Base-by-base conservation (phyloP, 805 yeast species). In the Ogataea glucozyma region DNA sequence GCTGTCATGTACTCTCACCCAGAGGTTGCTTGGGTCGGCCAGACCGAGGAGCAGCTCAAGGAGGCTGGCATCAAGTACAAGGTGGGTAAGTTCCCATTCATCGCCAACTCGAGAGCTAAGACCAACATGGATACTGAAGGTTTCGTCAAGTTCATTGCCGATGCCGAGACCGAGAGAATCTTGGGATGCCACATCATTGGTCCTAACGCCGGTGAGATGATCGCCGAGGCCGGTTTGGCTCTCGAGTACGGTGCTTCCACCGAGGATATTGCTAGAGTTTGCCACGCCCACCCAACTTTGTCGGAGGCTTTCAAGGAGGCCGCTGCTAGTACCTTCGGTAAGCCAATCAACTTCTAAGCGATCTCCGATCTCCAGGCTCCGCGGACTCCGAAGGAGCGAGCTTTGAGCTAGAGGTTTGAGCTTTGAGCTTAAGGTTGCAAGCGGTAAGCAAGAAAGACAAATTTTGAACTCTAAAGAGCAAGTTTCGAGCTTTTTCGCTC, bases 11-110 rank as follows among this genome's bases (percentile, higher is more conserved):
- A 93, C 78, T 84, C 98, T 38, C 97, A 89, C 72, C 99, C 99
- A 52, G 99, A 93, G 76, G 97, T 93, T 57, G 98, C 98, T 40
- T 93, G 99, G 99, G 96, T 87, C 57, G 99, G 99, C 58, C 87
- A 87, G 71, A 86, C 82, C 62, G 99, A 93, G 74, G 83, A 90
- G 74, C 90, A 90, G 71, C 79, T 90, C 66, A 90, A 91, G 77
- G 90, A 78, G 57, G 88, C 88, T 58, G 97, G 97, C 57, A 81
- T 89, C 68, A 77, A 83, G 58, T 93, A 85, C 80, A 90, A 85
- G 70, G 79, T 86, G 48, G 99, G 99, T 65, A 93, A 93, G 73
- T 93, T 91, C 89, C 96, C 98, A 67, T 93, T 93, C 76, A 77
- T 88, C 61, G 99, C 99, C 59, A 93, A 93, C 81, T 93, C 99